Evolutionary conservation across 768 basidiomycete species (phyloP).

Genomic region (Coprinopsis cinerea): DNA sequence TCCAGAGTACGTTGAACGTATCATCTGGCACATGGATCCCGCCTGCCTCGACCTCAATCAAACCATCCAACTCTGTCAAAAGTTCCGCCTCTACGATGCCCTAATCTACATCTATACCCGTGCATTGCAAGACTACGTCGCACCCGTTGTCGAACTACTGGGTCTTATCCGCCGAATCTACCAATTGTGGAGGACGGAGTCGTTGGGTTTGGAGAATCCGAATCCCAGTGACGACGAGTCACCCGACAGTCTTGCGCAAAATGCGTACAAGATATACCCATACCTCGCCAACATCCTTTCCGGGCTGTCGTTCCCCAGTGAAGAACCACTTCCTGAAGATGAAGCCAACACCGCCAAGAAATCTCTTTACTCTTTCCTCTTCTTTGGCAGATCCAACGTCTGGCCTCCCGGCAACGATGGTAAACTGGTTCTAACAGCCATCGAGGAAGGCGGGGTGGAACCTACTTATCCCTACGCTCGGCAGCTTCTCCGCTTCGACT

Average conservation of each 20-base stretch:
- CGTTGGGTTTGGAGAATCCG: slow-evolving; percentile 18
- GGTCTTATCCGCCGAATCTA: slow-evolving; percentile 67
- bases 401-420: slow-evolving; percentile 76
- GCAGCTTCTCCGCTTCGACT: slow-evolving; percentile 78
- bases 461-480: slow-evolving; percentile 89
- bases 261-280: slow-evolving; percentile 89
- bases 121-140: slow-evolving; percentile 81
- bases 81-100: slow-evolving; percentile 83
- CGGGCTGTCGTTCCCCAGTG: slow-evolving; percentile 84
- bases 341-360: slow-evolving; percentile 67
- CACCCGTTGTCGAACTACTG: slow-evolving; percentile 83
- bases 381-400: slow-evolving; percentile 69
- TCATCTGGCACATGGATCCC: slow-evolving; percentile 97
- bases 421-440: slow-evolving; percentile 66
- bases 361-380: slow-evolving; percentile 76
- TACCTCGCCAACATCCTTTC: slow-evolving; percentile 79
- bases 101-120: slow-evolving; percentile 91
- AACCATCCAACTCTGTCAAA: slow-evolving; percentile 80
- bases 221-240: slow-evolving; percentile 21
- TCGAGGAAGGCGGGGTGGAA: slow-evolving; percentile 69
- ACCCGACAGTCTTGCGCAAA: slow-evolving; percentile 54
- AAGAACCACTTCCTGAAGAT: slow-evolving; percentile 56
- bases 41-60: slow-evolving; percentile 90
- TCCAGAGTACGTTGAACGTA: slow-evolving; percentile 73
- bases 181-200: slow-evolving; percentile 38